These are phyloP conservation scores for Penicillium flavigenum DNA, from an alignment of 495 filamentous ascomycete species.

Conservation along the genomic window DNA sequence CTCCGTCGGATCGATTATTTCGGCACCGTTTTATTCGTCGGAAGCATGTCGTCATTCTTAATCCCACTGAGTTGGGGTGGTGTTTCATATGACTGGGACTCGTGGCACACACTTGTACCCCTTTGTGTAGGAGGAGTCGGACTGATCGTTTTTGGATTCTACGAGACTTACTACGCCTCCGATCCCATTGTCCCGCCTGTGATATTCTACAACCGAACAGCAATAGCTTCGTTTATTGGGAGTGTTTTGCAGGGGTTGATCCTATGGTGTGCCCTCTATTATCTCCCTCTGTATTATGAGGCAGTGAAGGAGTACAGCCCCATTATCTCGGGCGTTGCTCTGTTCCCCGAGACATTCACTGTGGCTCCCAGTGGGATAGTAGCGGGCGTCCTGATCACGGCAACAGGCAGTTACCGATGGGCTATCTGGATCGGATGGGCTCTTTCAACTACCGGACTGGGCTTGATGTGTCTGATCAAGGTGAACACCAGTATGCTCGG, in stretches of 20 bases:
- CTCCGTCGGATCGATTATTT: slow-evolving; percentile 59
- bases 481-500: slow-evolving; percentile 39
- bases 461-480: slow-evolving; percentile 47
- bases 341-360: slow-evolving; percentile 54
- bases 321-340: slow-evolving; percentile 46
- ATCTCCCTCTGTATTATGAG: slow-evolving; percentile 53
- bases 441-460: slow-evolving; percentile 47
- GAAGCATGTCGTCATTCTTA: slow-evolving; percentile 46
- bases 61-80: slow-evolving; percentile 55
- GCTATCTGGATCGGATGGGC: slow-evolving; percentile 54
- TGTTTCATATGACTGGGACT: slow-evolving; percentile 47
- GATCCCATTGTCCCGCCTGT: slow-evolving; percentile 50
- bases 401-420: slow-evolving; percentile 50
- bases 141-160: slow-evolving; percentile 45
- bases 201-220: slow-evolving; percentile 52
- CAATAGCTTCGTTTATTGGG: slow-evolving; percentile 41
- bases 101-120: slow-evolving; percentile 56
- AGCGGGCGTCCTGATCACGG: slow-evolving; percentile 42
- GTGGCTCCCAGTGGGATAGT: slow-evolving; percentile 51
- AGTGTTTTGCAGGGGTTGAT: slow-evolving; percentile 52
- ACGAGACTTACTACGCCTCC: slow-evolving; percentile 46
- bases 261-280: slow-evolving; percentile 48
- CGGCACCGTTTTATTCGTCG: slow-evolving; percentile 56
- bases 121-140: slow-evolving; percentile 54
- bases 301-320: slow-evolving; percentile 50